These are phyloP conservation scores for Powellomyces hirtus DNA, from an alignment of 192 early-diverging fungal species.

Conservation along the genomic window DNA sequence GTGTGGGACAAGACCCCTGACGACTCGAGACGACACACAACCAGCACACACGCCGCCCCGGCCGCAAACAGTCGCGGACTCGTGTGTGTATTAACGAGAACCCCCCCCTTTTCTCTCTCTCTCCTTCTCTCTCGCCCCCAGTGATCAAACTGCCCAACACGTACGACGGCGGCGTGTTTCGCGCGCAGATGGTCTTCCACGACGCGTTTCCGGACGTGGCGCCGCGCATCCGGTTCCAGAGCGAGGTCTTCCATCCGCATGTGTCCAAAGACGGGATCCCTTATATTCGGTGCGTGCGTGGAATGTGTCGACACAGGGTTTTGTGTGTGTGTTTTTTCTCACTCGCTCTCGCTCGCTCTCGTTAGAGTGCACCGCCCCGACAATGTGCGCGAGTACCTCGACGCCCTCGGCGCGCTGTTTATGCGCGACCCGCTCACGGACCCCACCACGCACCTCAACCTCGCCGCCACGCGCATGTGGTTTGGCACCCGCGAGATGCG, in stretches of 20 bases:
- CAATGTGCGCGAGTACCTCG: slow-evolving; percentile 53
- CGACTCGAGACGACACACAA: no score
- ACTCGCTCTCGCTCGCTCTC: neutral
- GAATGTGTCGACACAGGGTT: neutral
- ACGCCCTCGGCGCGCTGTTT: slow-evolving; percentile 43
- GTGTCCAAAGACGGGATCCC: slow-evolving; percentile 58
- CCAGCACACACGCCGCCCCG: no score
- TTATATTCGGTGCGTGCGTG: slow-evolving; percentile 40
- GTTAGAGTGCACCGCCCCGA: slow-evolving; percentile 41
- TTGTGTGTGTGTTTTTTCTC: neutral
- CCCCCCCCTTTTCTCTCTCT: neutral
- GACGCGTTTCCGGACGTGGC: slow-evolving; percentile 52
- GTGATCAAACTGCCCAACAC: slow-evolving; percentile 27
- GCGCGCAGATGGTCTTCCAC: slow-evolving; percentile 54
- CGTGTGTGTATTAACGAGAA: no score
- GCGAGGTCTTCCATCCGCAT: slow-evolving; percentile 62
- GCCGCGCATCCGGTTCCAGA: slow-evolving; percentile 52
- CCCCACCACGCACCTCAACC: slow-evolving; percentile 48
- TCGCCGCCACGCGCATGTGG: slow-evolving; percentile 37
- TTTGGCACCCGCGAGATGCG: slow-evolving; percentile 38
- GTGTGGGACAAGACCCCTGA: neutral
- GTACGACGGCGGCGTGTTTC: slow-evolving; percentile 63
- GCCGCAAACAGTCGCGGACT: no score
- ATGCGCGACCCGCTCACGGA: slow-evolving; percentile 31
- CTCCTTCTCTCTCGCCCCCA: neutral